Base-by-base conservation (phyloP, 2,329 filamentous ascomycete species). In the Phaeoacremonium minimum region DNA sequence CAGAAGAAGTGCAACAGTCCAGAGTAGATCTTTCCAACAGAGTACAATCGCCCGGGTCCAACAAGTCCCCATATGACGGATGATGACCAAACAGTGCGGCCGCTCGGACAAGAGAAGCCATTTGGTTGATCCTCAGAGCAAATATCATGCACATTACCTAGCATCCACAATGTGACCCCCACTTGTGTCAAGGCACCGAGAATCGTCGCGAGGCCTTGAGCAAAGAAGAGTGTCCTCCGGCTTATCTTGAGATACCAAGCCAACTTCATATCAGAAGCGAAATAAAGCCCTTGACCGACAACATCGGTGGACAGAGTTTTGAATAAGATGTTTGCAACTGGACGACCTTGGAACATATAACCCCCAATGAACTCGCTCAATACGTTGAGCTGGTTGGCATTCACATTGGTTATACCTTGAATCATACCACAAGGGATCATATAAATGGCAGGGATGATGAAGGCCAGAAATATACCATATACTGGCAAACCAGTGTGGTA, bases 1-100 rank as follows among this genome's bases (percentile, higher is more conserved):
- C 67, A 72, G 55, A 73, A 73, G 47, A 73, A 71, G 42, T 72
- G 67, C 14, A 73, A 49, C 15, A 74, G 51, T 1, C 56, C 49
- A 4, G 60, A 63, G 47, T 73, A 73, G 29, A 72, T 69, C 33
- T 58, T 55, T 5, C 69, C 69, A 12, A 53, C 53, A 5, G 60
- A 65, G 51, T 70, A 73, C 3, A 73, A 56, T 12, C 70, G 59
- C 2, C 56, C 54, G 0, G 72, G 73, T 2, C 73, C 72, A 13
- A 75, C 64, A n/a, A 64, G 60, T 30, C 66, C 73, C 70, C 70
- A 74, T 38, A 73, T 63, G 12, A 73, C 56, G 1, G 64, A 67
- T 2, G 66, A 64, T 4, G 64, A 71, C 44, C 64, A 69, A 5
- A 67, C 61, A n/a, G 65, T 66, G n/a, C 65, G 60, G 7, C 66